Conservation (phyloP, 2,329 filamentous ascomycete species). For the Ceratocystis eucalypticola region DNA sequence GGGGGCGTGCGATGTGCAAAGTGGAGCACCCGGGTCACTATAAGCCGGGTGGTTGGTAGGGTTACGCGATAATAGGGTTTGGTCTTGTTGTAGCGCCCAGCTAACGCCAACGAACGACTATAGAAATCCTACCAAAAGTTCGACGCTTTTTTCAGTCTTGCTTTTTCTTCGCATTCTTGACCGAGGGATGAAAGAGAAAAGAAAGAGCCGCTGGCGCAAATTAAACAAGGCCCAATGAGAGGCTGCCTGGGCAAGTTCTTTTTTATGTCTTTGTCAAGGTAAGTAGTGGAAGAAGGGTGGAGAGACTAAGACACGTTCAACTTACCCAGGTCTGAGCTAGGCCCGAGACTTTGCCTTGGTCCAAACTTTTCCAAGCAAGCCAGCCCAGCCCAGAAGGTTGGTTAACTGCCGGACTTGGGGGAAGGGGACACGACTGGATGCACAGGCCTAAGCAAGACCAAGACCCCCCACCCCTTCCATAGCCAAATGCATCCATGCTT, state of each 20-base stretch:
- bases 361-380: not conserved
- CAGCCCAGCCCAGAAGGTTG: not conserved
- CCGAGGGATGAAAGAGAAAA: not conserved
- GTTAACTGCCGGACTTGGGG: slow-evolving; percentile 1
- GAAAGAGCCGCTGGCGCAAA: not conserved
- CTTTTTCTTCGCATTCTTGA: not conserved
- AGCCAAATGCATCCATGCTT: not conserved
- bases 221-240: not conserved
- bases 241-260: not conserved
- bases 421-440: not conserved
- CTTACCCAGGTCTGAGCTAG: not conserved
- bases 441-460: not conserved
- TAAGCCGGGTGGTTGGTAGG: slow-evolving; percentile 5
- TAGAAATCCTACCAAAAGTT: not conserved
- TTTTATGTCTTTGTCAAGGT: not conserved
- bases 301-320: not conserved
- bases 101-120: not conserved
- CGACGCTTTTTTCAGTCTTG: not conserved
- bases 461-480: no score
- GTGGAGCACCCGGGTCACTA: not conserved
- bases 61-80: not conserved
- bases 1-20: slow-evolving; percentile 1
- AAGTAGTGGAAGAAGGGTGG: not conserved
- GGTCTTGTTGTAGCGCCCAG: no score
- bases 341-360: not conserved